Conservation (phyloP, 2,329 filamentous ascomycete species). For the Trichoderma semiorbis region DNA sequence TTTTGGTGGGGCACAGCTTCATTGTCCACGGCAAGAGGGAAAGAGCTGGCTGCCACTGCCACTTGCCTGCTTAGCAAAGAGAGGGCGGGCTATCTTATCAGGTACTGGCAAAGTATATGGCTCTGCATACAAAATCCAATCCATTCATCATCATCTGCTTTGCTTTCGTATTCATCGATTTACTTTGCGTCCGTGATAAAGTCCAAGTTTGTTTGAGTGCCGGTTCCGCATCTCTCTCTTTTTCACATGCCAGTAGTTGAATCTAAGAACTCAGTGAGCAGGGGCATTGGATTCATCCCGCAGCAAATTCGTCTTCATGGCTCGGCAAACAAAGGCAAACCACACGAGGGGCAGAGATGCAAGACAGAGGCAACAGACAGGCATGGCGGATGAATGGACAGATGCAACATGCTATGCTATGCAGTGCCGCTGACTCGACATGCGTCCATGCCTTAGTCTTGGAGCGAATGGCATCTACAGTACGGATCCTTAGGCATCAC, state of each 20-base stretch:
- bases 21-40: background rate
- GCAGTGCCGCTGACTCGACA: constrained; percentile 3
- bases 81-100: background rate
- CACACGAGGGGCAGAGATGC: background rate
- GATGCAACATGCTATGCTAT: background rate
- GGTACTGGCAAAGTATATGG: background rate
- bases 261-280: background rate
- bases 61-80: background rate
- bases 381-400: background rate
- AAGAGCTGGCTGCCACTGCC: background rate
- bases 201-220: background rate
- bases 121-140: background rate
- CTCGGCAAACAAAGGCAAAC: background rate
- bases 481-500: constrained; percentile 1
- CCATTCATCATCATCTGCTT: background rate
- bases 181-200: background rate
- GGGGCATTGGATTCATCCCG: background rate
- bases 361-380: background rate
- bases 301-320: background rate
- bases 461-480: background rate
- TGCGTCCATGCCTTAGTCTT: background rate
- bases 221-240: background rate
- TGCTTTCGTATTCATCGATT: background rate
- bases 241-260: background rate
- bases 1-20: constrained; percentile 4